phyloP scores from a whole-genome alignment of 345 rosid species.

The Brassica nigra region DNA sequence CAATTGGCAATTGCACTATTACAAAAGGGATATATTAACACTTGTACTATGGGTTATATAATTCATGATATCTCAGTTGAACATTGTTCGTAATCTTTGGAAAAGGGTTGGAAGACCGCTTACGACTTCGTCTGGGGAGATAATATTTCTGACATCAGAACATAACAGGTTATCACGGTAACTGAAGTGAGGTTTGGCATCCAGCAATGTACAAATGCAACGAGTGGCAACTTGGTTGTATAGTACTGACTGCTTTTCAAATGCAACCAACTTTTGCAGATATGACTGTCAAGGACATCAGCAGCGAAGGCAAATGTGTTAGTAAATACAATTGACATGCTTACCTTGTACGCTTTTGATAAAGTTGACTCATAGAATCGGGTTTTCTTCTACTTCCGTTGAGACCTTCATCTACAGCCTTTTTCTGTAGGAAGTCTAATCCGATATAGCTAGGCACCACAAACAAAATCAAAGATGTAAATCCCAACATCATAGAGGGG shows the following conservation, averaged over 20 bases:
- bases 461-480: constrained; percentile 2
- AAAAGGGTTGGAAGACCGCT: constrained; percentile 50
- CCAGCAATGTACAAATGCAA: constrained; percentile 78
- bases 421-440: constrained; percentile 97
- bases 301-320: constrained; percentile 13
- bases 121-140: constrained; percentile 76
- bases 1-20: neutral
- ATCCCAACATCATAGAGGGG: neutral
- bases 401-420: constrained; percentile 97
- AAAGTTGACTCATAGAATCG: constrained; percentile 84
- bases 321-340: neutral
- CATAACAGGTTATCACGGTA: constrained; percentile 70
- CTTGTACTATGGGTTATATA: neutral
- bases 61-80: constrained; percentile 7
- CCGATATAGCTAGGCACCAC: constrained; percentile 63
- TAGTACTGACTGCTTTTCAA: constrained; percentile 52
- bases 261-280: constrained; percentile 63
- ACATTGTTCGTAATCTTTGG: neutral
- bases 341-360: constrained; percentile 80
- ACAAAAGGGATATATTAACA: constrained; percentile 1
- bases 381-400: constrained; percentile 84
- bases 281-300: constrained; percentile 55
- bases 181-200: constrained; percentile 89
- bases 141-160: constrained; percentile 66
- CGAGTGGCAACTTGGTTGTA: constrained; percentile 71